Evolutionary conservation across 2,329 filamentous ascomycete species (phyloP), one percentile per base, ranked within the genome.

Genomic region (Aplosporella prunicola): DNA sequence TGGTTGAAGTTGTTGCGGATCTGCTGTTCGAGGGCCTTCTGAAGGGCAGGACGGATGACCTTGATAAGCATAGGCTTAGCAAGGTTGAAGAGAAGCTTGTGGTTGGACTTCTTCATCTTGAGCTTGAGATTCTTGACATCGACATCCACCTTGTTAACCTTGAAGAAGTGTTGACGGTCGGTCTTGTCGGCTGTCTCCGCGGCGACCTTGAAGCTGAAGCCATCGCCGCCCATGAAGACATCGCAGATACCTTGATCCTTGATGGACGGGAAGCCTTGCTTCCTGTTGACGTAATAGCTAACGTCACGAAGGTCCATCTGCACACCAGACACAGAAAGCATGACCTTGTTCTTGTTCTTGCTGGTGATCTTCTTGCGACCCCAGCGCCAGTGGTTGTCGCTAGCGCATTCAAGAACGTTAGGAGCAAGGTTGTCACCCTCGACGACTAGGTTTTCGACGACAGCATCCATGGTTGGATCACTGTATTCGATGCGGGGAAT

Each of bases 381-480:
- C 79, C 83, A 94, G 48, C 84, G 80, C 75, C 88, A 86, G 68
- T 91, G 93, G 68, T 96, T 91, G 66, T 96, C 88, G 56, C 78
- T 91, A 42, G 79, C 76, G 44, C 96, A 72, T 60, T 98, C 89
- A 25, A 93, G 62, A 5, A 89, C 72, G 51, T 98, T 98, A 45
- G 91, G 91, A 64, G 88, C 86, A 50, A 98, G 78, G 64, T 98
- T 98, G 68, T 96, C 88, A 47, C 85, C 88, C 66, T 98, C 91
- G 35, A 98, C 74, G 30, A 95, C 82, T 9, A 98, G 68, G 60
- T 98, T 98, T 68, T 98, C 91, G 29, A 98, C 75, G 32, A 96
- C 75, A 32, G 81, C 81, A 60, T 98, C 91, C 35, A 93, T 70
- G 69, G 80, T 77, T 2, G 74, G 71, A 50, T 96, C 91, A 1